Evolutionary conservation across 2,329 filamentous ascomycete genomes (phyloP).

Genomic region (Ophiostoma piceae): DNA sequence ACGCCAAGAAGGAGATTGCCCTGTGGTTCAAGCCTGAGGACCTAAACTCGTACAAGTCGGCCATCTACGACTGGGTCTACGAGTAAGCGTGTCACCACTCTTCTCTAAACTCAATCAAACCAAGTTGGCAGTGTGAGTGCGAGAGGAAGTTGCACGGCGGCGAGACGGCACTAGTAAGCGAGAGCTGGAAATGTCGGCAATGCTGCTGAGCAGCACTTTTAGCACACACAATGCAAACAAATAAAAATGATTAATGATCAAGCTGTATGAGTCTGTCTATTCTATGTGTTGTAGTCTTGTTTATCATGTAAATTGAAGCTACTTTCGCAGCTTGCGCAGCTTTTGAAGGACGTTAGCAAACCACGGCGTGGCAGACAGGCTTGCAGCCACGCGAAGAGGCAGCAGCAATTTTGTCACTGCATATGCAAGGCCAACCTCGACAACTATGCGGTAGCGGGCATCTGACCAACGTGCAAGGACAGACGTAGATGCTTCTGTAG

Average conservation of each 20-base stretch:
- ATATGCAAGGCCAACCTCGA: slow-evolving; percentile 80
- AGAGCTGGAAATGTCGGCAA: slow-evolving; percentile 6
- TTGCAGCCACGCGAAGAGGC: slow-evolving; percentile 68
- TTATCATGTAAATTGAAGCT: neutral
- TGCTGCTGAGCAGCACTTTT: neutral
- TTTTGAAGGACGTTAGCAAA: slow-evolving; percentile 66
- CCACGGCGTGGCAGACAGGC: slow-evolving; percentile 88
- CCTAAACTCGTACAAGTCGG: slow-evolving; percentile 75
- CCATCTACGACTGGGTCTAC: slow-evolving; percentile 92
- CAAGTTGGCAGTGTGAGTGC: neutral
- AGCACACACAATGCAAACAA: slow-evolving; percentile 17
- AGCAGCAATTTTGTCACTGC: slow-evolving; percentile 82
- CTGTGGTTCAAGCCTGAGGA: slow-evolving; percentile 95
- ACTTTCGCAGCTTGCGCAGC: slow-evolving; percentile 26
- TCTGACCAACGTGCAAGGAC: slow-evolving; percentile 39
- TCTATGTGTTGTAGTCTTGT: neutral
- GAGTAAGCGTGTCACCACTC: slow-evolving; percentile 46
- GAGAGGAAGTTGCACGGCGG: neutral
- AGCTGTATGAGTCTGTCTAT: neutral
- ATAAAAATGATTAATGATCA: slow-evolving; percentile 13
- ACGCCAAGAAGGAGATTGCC: slow-evolving; percentile 98
- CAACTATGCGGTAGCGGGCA: slow-evolving; percentile 50
- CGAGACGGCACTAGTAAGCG: slow-evolving; percentile 13
- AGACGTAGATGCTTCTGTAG: slow-evolving; percentile 12
- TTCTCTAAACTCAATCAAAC: neutral